A percentile compares a stretch with the other conserved stretches of the same genome.
Conservation (phyloP, 768 basidiomycete species). For the Candolleomyces eurysporus region DNA sequence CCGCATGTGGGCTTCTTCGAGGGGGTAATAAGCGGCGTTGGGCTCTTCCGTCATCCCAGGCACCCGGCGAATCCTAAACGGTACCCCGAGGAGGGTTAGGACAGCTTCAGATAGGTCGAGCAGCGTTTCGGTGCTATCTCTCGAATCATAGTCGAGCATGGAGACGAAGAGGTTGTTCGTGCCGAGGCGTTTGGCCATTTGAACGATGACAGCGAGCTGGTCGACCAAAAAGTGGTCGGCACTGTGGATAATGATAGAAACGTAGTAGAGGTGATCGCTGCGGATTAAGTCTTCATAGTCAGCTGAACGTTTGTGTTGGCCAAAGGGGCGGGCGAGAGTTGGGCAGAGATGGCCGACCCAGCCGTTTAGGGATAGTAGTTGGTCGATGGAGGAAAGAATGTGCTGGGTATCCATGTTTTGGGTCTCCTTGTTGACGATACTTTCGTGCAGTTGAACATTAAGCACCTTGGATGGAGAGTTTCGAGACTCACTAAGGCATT, state of each 20-base stretch:
- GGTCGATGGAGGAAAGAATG: constrained; percentile 87
- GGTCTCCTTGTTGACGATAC: constrained; percentile 81
- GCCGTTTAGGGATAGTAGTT: constrained; percentile 91
- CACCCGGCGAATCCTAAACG: constrained; percentile 90
- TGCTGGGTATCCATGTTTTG: constrained; percentile 88
- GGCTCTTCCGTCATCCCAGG: constrained; percentile 91
- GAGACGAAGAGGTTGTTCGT: constrained; percentile 92
- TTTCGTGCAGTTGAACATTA: constrained; percentile 20
- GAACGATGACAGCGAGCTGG: constrained; percentile 96
- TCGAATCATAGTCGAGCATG: constrained; percentile 96
- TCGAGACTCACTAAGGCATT: constrained; percentile 72
- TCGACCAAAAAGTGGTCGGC: constrained; percentile 99
- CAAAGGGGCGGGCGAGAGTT: constrained; percentile 91
- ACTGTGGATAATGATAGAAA: constrained; percentile 94
- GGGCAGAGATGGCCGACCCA: constrained; percentile 98
- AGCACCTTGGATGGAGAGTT: not conserved
- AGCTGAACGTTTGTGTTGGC: constrained; percentile 69
- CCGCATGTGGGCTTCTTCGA: constrained; percentile 92
- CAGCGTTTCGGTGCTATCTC: constrained; percentile 92
- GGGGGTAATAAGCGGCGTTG: constrained; percentile 86
- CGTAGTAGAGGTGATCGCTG: constrained; percentile 85
- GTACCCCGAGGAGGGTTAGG: constrained; percentile 87
- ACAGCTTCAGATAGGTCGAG: constrained; percentile 95
- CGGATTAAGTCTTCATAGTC: constrained; percentile 86
- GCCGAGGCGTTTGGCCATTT: constrained; percentile 89